These are phyloP conservation scores for Wickerhamiella siamensis DNA, from an alignment of 805 yeast species.

Conservation along the genomic window DNA sequence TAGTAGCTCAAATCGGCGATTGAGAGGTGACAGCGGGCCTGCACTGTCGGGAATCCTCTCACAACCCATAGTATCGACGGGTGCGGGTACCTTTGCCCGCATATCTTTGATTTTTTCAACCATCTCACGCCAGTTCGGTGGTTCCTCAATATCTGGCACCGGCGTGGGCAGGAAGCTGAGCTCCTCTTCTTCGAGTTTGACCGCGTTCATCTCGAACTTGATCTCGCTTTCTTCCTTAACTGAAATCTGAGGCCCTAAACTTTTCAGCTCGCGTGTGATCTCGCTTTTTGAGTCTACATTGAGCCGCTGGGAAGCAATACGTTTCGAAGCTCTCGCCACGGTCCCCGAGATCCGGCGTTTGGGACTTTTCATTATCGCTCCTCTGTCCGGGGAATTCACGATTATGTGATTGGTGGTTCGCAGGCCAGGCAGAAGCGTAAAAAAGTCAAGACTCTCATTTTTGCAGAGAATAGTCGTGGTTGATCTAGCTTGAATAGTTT, in stretches of 20 bases:
- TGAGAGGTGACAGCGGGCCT: slow-evolving; percentile 19
- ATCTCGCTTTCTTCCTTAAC: too few relatives aligned
- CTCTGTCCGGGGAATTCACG: too few relatives aligned
- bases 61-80: slow-evolving; percentile 85
- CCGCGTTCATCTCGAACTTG: too few relatives aligned
- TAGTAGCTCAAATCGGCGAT: slow-evolving; percentile 55
- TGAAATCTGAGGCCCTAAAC: too few relatives aligned
- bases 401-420: too few relatives aligned
- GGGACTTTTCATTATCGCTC: slow-evolving; percentile 1
- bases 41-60: slow-evolving; percentile 35
- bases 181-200: background rate
- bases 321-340: background rate
- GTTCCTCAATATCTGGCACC: slow-evolving; percentile 8
- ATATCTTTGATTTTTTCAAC: slow-evolving; percentile 35
- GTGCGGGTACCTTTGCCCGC: slow-evolving; percentile 56
- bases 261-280: too few relatives aligned
- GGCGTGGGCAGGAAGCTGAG: too few relatives aligned
- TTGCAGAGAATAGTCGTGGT: too few relatives aligned
- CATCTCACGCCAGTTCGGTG: slow-evolving; percentile 20
- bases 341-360: slow-evolving; percentile 1
- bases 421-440: too few relatives aligned
- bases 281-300: too few relatives aligned
- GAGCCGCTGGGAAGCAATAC: too few relatives aligned
- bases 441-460: background rate
- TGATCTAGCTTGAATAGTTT: too few relatives aligned